Base-by-base conservation (phyloP, 2,329 filamentous ascomycete genomes). In the Magnaporthiopsis poae region DNA sequence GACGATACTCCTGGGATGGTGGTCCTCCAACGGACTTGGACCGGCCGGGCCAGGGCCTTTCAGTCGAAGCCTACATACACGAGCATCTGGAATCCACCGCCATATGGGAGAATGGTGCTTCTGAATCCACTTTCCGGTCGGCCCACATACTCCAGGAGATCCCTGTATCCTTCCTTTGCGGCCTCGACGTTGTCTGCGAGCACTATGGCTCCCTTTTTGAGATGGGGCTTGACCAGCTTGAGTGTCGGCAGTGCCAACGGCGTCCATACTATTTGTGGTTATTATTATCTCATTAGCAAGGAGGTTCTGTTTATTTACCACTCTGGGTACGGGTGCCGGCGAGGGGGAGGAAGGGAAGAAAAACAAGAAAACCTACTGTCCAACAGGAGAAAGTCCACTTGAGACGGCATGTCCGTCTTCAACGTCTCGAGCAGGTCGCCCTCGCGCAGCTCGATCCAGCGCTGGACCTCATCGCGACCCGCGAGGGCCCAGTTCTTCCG, bases 391-490 rank as follows among this genome's bases (percentile, higher is more conserved):
- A 88, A 76, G 68, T 88, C 84, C n/a, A 88, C 76, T 36, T 79
- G 71, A 1, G 77, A 75, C 0, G 79, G 78, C 31, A 88, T 67
- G 68, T 81, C 80, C 2, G 76, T 69, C 68, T 78, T 79, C n/a
- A 86, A 74, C 0, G 85, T 88, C 73, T 88, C 81, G 0, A 78
- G 76, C 63, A 88, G 68, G 70, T 88, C 82, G 0, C 86, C 86
- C 67, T 82, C 82, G 5, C 85, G 75, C 31, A 88, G 74, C 35
- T 87, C 85, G 70, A 88, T 85, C 70, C 77, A 76, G 3, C 72
- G 71, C 66, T 79, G 78, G 0, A 87, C 77, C 18, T 79, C 73
- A 33, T 79, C 73, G 33, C 73, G 74, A 5, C 62, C 62, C 15
- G 62, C 62, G 12, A 5, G 36, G 9, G 4, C 29, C 86, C 86